phyloP scores from a whole-genome alignment of 139 green algal genomes.

The Ettlia oleoabundans region DNA sequence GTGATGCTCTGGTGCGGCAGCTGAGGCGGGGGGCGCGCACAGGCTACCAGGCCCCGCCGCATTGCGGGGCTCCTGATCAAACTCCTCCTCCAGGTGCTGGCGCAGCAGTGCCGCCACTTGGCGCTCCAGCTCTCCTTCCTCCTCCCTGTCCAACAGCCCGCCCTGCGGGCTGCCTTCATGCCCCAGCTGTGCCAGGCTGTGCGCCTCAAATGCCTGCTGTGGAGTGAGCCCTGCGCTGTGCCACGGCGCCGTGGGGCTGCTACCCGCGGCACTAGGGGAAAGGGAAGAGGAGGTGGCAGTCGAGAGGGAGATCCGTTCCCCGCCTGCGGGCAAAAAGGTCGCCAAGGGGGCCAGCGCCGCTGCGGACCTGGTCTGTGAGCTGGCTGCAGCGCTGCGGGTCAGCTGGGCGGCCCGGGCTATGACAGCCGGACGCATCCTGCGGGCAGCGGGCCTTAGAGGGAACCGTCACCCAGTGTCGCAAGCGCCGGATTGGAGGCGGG shows the following conservation, averaged over 20 bases:
- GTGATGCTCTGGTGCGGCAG: background rate
- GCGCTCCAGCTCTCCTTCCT: background rate
- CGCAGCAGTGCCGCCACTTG: background rate
- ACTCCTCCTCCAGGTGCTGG: background rate
- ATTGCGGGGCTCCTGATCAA: background rate
- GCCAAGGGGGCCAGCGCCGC: background rate
- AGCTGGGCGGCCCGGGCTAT: background rate
- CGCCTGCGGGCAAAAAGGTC: background rate
- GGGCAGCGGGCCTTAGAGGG: too few species aligned
- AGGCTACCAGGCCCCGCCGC: background rate
- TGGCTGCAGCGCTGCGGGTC: background rate
- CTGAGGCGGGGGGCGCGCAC: background rate
- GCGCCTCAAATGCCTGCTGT: background rate
- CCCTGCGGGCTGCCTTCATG: background rate
- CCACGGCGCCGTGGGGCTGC: background rate
- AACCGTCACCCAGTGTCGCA: too few species aligned
- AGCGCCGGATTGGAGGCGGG: too few species aligned
- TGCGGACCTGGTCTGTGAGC: background rate
- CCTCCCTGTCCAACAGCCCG: too few species aligned
- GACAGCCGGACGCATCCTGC: background rate
- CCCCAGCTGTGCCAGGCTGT: background rate
- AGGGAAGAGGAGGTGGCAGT: too few species aligned
- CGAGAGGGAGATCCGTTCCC: background rate
- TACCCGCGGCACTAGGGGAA: background rate
- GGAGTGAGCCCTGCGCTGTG: background rate